Conservation (phyloP, 352 stramenopile genomes). For the Globisporangium alternatum region DNA sequence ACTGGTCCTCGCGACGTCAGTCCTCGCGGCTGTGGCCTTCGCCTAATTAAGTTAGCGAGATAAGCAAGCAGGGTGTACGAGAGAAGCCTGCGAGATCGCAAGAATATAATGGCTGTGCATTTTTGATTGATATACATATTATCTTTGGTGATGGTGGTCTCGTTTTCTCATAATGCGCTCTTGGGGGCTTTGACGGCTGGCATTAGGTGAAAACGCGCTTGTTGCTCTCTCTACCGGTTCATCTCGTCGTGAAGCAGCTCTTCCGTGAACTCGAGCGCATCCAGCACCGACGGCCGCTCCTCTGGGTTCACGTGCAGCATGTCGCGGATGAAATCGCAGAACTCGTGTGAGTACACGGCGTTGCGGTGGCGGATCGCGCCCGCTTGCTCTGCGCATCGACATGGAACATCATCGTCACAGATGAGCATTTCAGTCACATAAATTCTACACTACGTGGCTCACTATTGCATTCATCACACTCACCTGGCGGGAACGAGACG, state of each 20-base stretch:
- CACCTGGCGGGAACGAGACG: slow-evolving; percentile 71
- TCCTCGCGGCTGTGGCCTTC: slow-evolving; percentile 27
- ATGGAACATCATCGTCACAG: background rate
- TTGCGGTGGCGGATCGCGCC: slow-evolving; percentile 62
- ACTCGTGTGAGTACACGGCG: slow-evolving; percentile 70
- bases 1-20: slow-evolving; percentile 23
- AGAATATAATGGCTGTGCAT: slow-evolving; percentile 6
- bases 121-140: slow-evolving; percentile 2
- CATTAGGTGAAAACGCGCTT: too few relatives aligned
- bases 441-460: background rate
- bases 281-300: slow-evolving; percentile 71
- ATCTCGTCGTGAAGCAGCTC: slow-evolving; percentile 72
- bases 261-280: slow-evolving; percentile 80
- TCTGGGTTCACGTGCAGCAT: slow-evolving; percentile 85
- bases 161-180: too few relatives aligned
- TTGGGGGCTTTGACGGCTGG: too few relatives aligned
- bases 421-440: background rate
- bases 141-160: background rate
- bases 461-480: background rate
- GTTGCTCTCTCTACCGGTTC: slow-evolving; percentile 27
- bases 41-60: background rate
- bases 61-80: background rate
- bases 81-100: background rate
- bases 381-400: slow-evolving; percentile 41
- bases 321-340: slow-evolving; percentile 86